These are phyloP conservation scores for Dryas integrifolia DNA, from an alignment of 331 rosid genomes.

Conservation along the genomic window DNA sequence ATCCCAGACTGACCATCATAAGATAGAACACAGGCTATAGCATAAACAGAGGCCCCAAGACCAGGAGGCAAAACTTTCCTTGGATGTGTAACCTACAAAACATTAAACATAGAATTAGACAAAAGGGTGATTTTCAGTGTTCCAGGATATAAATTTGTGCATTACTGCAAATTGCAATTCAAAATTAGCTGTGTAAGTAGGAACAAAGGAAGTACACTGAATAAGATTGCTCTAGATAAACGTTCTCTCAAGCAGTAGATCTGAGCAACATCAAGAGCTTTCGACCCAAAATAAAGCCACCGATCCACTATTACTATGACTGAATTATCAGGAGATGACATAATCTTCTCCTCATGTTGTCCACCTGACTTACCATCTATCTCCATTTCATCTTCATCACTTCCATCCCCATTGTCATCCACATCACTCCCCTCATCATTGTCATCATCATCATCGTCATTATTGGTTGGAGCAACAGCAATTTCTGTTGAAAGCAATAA, in stretches of 20 bases:
- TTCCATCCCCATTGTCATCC: conserved; percentile 27
- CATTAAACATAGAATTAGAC: conserved; percentile 24
- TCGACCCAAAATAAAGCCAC: conserved; percentile 64
- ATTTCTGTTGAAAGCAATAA: conserved; percentile 74
- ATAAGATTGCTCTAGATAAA: conserved; percentile 63
- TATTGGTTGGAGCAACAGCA: conserved; percentile 63
- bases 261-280: conserved; percentile 87
- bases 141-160: not conserved
- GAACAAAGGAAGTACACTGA: conserved; percentile 50
- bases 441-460: conserved; percentile 19
- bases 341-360: conserved; percentile 45
- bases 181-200: not conserved
- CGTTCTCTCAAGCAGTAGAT: conserved; percentile 89
- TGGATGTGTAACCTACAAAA: conserved; percentile 64
- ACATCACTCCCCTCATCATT: conserved; percentile 35
- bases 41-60: conserved; percentile 53
- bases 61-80: conserved; percentile 59
- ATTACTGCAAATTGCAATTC: not conserved
- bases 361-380: conserved; percentile 43
- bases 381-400: conserved; percentile 56
- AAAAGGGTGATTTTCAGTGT: not conserved
- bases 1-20: conserved; percentile 59
- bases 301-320: conserved; percentile 74
- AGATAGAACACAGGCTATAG: conserved; percentile 59
- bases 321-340: conserved; percentile 71